A percentile compares a stretch with the other conserved stretches of the same genome.
These are phyloP conservation scores for Pseudohalonectria lignicola DNA, from an alignment of 2,329 filamentous ascomycete species.

Conservation along the genomic window DNA sequence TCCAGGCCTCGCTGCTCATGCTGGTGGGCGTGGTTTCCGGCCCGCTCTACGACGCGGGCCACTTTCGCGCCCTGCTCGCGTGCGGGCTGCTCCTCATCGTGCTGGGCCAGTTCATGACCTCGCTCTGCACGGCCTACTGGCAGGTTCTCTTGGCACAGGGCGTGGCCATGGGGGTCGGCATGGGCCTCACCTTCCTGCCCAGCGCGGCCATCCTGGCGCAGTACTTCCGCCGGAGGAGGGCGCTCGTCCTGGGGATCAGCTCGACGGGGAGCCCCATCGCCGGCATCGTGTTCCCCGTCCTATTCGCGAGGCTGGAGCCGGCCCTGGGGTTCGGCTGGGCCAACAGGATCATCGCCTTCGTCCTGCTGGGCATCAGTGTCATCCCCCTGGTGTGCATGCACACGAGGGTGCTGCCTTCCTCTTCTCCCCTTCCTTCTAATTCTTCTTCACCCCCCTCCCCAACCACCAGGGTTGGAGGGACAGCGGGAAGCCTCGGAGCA, in stretches of 20 bases:
- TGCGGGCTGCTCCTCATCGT: constrained; percentile 22
- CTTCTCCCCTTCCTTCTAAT: too few species aligned
- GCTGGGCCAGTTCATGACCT: constrained; percentile 31
- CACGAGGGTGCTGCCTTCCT: constrained; percentile 12
- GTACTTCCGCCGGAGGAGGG: constrained; percentile 24
- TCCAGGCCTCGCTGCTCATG: constrained; percentile 29
- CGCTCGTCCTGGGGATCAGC: constrained; percentile 20
- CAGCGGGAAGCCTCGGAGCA: neutral
- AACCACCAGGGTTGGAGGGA: neutral
- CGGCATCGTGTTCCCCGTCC: constrained; percentile 33
- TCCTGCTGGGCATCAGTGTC: constrained; percentile 25
- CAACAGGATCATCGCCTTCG: constrained; percentile 40
- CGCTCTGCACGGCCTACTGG: constrained; percentile 31
- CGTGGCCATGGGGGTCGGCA: constrained; percentile 25
- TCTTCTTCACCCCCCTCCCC: too few species aligned
- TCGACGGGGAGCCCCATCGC: constrained; percentile 23
- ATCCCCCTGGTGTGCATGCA: constrained; percentile 27
- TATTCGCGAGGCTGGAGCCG: constrained; percentile 21
- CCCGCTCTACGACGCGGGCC: constrained; percentile 29
- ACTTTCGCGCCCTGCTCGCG: constrained; percentile 24
- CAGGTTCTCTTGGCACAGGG: constrained; percentile 27
- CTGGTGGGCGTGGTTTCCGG: constrained; percentile 27
- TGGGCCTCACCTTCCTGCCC: constrained; percentile 22
- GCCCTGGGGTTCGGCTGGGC: constrained; percentile 26
- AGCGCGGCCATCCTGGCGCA: constrained; percentile 23